phyloP scores from a whole-genome alignment of 148 eudicot genomes.

The Vaccinium corymbosum region DNA sequence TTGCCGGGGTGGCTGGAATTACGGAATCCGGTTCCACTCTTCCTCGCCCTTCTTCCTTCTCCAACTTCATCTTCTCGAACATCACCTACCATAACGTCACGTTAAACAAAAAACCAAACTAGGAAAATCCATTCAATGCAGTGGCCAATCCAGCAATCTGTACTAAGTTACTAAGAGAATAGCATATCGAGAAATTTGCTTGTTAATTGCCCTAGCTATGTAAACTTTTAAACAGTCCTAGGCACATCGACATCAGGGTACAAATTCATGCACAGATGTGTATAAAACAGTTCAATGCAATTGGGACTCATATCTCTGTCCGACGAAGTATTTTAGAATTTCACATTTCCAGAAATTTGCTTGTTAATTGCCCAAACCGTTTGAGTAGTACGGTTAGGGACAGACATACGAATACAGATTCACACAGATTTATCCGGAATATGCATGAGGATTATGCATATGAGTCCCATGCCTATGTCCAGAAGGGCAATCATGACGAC shows the following conservation, averaged over 20 bases:
- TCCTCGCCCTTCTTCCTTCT: conserved; percentile 81
- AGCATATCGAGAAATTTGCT: not conserved
- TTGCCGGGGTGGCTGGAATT: not conserved
- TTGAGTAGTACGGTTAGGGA: too few relatives aligned
- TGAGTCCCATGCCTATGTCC: too few relatives aligned
- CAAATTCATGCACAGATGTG: not conserved
- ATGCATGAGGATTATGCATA: too few relatives aligned
- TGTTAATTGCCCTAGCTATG: not conserved
- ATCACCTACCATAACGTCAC: conserved; percentile 38
- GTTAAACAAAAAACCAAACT: not conserved
- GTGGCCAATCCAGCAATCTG: not conserved
- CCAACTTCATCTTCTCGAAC: conserved; percentile 72
- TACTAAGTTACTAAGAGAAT: not conserved
- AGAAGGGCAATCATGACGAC: too few relatives aligned
- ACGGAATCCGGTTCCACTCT: conserved; percentile 20
- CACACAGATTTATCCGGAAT: too few relatives aligned
- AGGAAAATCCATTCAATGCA: not conserved
- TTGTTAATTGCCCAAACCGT: too few relatives aligned
- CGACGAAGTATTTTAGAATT: too few relatives aligned
- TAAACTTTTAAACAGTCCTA: not conserved
- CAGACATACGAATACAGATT: too few relatives aligned
- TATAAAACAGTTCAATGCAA: not conserved
- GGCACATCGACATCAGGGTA: not conserved
- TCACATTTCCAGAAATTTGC: too few relatives aligned
- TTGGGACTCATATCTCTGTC: too few relatives aligned